These are phyloP conservation scores for Tuber borchii DNA, from an alignment of 495 filamentous ascomycete species.

Conservation along the genomic window DNA sequence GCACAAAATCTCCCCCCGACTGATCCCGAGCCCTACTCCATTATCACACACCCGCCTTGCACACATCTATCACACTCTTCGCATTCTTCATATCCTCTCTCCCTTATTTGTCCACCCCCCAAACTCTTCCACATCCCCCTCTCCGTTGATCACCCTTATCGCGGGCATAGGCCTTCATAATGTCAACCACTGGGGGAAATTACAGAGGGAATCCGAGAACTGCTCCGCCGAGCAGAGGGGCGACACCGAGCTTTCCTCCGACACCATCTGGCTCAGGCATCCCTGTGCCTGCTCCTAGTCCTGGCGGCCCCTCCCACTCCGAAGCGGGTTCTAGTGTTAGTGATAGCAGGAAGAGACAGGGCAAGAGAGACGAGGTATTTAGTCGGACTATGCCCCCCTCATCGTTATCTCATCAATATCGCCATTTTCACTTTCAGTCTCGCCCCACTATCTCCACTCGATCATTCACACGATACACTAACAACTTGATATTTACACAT, in stretches of 20 bases:
- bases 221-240: conserved; percentile 26
- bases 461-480: conserved; percentile 5
- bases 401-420: not conserved
- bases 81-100: conserved; percentile 9
- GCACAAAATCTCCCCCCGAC: not conserved
- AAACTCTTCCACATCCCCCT: conserved; percentile 2
- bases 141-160: not conserved
- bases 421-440: not conserved
- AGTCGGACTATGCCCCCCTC: not conserved
- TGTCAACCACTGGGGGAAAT: conserved; percentile 32
- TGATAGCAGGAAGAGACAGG: conserved; percentile 86
- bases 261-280: conserved; percentile 28
- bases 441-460: not conserved
- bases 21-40: conserved; percentile 1
- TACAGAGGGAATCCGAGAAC: conserved; percentile 29
- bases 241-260: conserved; percentile 30
- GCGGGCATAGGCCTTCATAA: conserved; percentile 15
- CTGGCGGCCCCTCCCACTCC: conserved; percentile 28
- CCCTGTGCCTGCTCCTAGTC: conserved; percentile 32
- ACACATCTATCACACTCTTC: not conserved
- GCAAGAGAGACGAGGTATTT: conserved; percentile 94
- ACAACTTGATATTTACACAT: conserved; percentile 7
- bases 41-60: not conserved
- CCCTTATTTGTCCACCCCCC: conserved; percentile 1
- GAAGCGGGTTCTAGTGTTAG: conserved; percentile 65